Conservation (phyloP, 2,329 filamentous ascomycete genomes). For the Myrmaecium sp. region DNA sequence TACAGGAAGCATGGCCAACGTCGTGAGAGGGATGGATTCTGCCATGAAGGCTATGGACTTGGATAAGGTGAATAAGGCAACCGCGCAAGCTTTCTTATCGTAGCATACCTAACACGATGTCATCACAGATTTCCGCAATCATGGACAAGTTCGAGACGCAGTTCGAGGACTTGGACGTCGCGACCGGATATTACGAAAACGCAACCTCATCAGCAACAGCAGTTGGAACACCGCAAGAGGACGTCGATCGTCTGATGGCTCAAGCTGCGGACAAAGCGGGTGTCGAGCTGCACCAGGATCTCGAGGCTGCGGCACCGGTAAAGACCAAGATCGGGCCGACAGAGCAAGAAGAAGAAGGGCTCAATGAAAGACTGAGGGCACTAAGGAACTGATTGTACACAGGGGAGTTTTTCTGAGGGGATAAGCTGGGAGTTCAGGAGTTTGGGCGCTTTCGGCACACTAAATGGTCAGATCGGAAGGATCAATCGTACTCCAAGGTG, state of each 20-base stretch:
- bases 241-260: conserved; percentile 69
- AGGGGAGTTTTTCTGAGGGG: no score
- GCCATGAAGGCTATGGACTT: conserved; percentile 48
- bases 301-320: conserved; percentile 41
- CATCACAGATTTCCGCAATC: conserved; percentile 39
- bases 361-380: conserved; percentile 41
- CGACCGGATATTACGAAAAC: conserved; percentile 61
- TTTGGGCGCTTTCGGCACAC: no score
- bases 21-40: conserved; percentile 43
- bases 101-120: conserved; percentile 1
- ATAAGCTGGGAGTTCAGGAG: no score
- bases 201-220: conserved; percentile 65
- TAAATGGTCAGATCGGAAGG: no score
- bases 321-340: conserved; percentile 48
- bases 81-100: background rate
- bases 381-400: conserved; percentile 25
- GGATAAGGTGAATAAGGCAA: conserved; percentile 31
- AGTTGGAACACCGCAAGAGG: conserved; percentile 60
- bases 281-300: conserved; percentile 62
- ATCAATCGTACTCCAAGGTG: no score
- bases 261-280: conserved; percentile 81
- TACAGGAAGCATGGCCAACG: conserved; percentile 44
- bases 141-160: conserved; percentile 50
- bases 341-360: conserved; percentile 61
- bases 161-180: conserved; percentile 34